Conservation (phyloP, 176 grass and related monocot genomes). For the Paspalum notatum region DNA sequence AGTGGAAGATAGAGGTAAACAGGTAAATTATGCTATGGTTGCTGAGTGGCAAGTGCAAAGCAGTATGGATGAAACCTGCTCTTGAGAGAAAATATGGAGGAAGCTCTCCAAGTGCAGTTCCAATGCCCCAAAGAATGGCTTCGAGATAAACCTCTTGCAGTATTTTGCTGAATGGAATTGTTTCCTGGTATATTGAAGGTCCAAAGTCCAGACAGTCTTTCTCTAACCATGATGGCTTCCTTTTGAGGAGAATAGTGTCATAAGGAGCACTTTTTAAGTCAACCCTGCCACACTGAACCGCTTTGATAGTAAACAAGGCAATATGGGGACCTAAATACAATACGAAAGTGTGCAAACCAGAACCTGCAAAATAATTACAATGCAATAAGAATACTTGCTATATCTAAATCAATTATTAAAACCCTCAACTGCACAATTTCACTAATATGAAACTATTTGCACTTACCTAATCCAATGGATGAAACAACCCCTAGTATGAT, state of each 20-base stretch:
- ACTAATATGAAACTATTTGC: conserved; percentile 23
- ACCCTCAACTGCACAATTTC: background rate
- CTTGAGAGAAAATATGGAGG: conserved; percentile 98
- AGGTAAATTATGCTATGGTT: background rate
- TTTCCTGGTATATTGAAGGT: conserved; percentile 66
- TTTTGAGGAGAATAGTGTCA: conserved; percentile 90
- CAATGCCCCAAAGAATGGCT: conserved; percentile 95
- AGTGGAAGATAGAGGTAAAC: background rate
- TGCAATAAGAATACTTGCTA: conserved; percentile 9
- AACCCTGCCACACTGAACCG: conserved; percentile 79
- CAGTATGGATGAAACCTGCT: conserved; percentile 68
- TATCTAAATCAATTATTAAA: conserved; percentile 8
- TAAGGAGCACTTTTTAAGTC: conserved; percentile 92
- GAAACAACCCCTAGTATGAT: conserved; percentile 83
- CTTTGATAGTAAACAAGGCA: conserved; percentile 95
- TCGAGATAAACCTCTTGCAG: conserved; percentile 86
- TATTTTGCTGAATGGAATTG: conserved; percentile 80
- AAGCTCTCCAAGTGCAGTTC: conserved; percentile 95
- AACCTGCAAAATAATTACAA: conserved; percentile 58
- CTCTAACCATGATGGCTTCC: conserved; percentile 82
- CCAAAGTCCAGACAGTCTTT: conserved; percentile 88
- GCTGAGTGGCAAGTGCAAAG: conserved; percentile 5
- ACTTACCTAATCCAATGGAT: conserved; percentile 88
- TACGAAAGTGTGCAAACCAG: conserved; percentile 95
- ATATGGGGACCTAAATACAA: conserved; percentile 95